Percentiles rank a stretch among this genome's conserved stretches.
Conservation (phyloP, 2,329 filamentous ascomycete species). For the Ascochyta rabiei region DNA sequence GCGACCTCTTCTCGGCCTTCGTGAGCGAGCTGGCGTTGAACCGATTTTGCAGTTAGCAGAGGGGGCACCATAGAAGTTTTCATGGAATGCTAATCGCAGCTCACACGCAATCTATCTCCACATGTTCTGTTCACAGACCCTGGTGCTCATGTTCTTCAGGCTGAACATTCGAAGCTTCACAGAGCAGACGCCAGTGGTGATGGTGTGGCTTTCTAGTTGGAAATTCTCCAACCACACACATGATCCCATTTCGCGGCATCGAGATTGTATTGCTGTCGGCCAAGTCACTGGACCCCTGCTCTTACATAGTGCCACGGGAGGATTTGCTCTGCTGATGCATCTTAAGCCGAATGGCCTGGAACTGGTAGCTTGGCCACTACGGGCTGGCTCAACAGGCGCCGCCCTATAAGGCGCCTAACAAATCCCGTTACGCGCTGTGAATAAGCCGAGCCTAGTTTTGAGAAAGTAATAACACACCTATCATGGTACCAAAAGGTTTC, state of each 20-base stretch:
- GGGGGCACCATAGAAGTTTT: neutral
- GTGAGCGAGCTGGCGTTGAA: neutral
- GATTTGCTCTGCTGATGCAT: neutral
- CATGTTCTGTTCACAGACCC: neutral
- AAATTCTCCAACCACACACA: neutral
- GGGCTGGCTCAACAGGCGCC: neutral
- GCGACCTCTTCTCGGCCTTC: too few species aligned
- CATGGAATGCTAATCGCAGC: neutral
- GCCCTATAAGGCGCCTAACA: too few species aligned
- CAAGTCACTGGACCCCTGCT: neutral
- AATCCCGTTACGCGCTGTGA: too few species aligned
- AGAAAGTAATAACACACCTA: too few species aligned
- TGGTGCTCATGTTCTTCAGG: neutral
- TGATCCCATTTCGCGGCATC: neutral
- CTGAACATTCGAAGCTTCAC: neutral
- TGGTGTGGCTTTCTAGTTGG: neutral
- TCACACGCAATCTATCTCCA: neutral
- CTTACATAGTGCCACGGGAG: conserved; percentile 2
- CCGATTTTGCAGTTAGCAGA: neutral
- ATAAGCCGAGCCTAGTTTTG: too few species aligned
- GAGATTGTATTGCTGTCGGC: neutral
- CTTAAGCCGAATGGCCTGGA: neutral
- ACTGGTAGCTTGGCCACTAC: neutral
- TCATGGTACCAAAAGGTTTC: too few species aligned
- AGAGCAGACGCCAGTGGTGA: conserved; percentile 3